These are phyloP conservation scores for Clavispora santaluciae DNA, from an alignment of 805 yeast genomes.

Conservation along the genomic window DNA sequence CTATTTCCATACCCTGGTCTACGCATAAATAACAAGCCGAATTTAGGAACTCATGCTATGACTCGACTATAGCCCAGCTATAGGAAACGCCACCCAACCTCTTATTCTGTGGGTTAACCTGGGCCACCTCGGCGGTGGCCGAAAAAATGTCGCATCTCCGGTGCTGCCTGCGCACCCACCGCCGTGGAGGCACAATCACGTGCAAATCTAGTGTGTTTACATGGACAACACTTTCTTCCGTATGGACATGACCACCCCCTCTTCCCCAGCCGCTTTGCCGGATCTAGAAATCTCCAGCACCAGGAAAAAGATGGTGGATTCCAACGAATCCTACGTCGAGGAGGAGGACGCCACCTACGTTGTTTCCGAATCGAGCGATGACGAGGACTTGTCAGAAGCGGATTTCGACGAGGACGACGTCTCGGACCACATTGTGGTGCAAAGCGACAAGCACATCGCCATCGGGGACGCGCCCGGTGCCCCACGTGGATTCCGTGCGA, in stretches of 20 bases:
- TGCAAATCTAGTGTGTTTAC: not conserved
- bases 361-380: slow-evolving; percentile 7
- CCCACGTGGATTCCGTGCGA: slow-evolving; percentile 17
- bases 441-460: not conserved
- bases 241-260: slow-evolving; percentile 10
- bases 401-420: not conserved
- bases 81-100: too few species aligned
- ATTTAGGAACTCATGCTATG: too few species aligned
- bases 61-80: too few species aligned
- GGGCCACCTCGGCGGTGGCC: too few species aligned
- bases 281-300: slow-evolving; percentile 6
- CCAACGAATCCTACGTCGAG: slow-evolving; percentile 24
- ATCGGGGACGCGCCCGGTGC: not conserved
- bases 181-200: not conserved
- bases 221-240: not conserved
- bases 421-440: not conserved
- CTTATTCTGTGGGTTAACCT: too few species aligned
- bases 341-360: slow-evolving; percentile 37
- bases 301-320: slow-evolving; percentile 20
- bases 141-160: too few species aligned
- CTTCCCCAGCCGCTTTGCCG: slow-evolving; percentile 9
- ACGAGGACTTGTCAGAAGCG: slow-evolving; percentile 1
- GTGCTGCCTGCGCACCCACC: too few species aligned
- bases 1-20: too few species aligned
- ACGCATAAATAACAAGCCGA: too few species aligned